A percentile compares a stretch with the other conserved stretches of the same genome.
These are phyloP conservation scores for Yamadazyma friedrichii DNA, from an alignment of 1,139 yeast genomes.

Conservation along the genomic window DNA sequence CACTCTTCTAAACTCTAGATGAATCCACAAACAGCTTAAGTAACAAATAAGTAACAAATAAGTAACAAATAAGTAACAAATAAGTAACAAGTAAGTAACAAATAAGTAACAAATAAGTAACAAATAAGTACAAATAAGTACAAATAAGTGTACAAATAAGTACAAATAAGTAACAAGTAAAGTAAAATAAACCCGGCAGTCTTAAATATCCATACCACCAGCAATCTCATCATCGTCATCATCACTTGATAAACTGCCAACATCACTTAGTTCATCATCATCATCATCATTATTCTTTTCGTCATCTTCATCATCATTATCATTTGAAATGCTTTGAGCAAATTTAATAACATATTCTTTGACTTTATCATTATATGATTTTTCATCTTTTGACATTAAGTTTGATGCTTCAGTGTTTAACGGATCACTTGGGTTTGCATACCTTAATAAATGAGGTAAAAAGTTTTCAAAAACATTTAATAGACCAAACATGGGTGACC, in stretches of 20 bases:
- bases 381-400: slow-evolving; percentile 69
- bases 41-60: background rate
- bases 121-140: background rate
- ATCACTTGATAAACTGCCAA: slow-evolving; percentile 49
- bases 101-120: background rate
- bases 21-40: background rate
- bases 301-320: slow-evolving; percentile 42
- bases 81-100: background rate
- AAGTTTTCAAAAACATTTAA: slow-evolving; percentile 90
- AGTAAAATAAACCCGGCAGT: too few relatives aligned
- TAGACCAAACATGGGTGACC: slow-evolving; percentile 98
- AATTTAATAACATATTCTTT: slow-evolving; percentile 70
- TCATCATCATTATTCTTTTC: slow-evolving; percentile 41
- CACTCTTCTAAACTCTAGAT: too few relatives aligned
- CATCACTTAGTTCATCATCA: slow-evolving; percentile 49
- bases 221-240: slow-evolving; percentile 36
- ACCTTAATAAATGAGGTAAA: slow-evolving; percentile 85
- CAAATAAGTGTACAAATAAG: background rate
- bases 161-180: too few relatives aligned
- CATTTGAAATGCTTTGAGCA: slow-evolving; percentile 48
- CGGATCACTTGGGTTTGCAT: slow-evolving; percentile 95
- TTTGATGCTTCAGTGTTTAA: slow-evolving; percentile 90
- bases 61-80: background rate
- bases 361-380: slow-evolving; percentile 67
- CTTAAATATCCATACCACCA: slow-evolving; percentile 21